Evolutionary conservation across 805 yeast species (phyloP), one percentile per base, ranked within the genome.

Genomic region (Barnettozyma botsteinii): DNA sequence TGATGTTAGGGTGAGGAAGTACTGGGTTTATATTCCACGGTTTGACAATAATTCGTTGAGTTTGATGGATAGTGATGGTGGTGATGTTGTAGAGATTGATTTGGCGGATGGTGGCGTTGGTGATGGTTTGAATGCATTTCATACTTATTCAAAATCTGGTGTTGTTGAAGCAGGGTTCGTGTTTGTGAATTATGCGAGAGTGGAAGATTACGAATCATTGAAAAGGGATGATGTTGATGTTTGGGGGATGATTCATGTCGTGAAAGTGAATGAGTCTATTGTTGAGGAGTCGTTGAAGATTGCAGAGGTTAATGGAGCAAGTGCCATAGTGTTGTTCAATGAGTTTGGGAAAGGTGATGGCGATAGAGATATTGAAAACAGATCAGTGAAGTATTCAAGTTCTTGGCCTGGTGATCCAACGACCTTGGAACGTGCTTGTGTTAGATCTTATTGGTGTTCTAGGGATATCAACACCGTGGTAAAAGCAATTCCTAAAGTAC

Each of bases 331-430:
- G 11, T 36, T 48, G 4, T 77, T 73, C 50, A 54, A 71, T 6
- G 83, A 79, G 47, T 79, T 81, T n/a, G n/a, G n/a, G n/a, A n/a
- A n/a, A 2, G 69, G 60, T 49, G 87, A 81, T 56, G 69, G 69
- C 66, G n/a, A 59, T 75, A 32, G 43, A 67, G 5, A 88, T 8
- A 73, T 82, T 21, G 79, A 79, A 51, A 67, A 85, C 53, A 82
- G 79, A 3, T 70, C 84, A 8, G 79, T 75, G 1, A 76, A 69
- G 43, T 77, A 66, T 45, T 65, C 78, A 41, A 71, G 77, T 4
- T 75, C 73, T 24, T 67, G 69, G 37, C 86, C 88, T 0, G 89
- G 89, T 11, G 91, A 82, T 54, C 89, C 89, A 26, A 78, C 88
- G 0, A 80, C 88, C 2, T 85, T 86, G 7, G 86, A 85, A 4